Conservation (phyloP, 257 asterid species). For the Nicotiana obtusifolia region DNA sequence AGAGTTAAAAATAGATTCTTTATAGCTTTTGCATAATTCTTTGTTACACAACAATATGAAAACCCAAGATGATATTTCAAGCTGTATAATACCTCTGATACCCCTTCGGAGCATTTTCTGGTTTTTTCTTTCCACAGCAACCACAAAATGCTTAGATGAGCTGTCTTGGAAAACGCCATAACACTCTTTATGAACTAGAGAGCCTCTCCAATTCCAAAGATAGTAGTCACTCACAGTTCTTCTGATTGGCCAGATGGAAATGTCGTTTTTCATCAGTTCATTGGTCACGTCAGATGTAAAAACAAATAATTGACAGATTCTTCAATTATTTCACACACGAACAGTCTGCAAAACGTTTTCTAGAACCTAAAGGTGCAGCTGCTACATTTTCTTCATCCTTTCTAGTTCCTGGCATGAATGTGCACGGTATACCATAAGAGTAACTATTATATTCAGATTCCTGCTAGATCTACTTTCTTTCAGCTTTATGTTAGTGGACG, state of each 20-base stretch:
- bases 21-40: not conserved
- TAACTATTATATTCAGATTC: not conserved
- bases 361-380: not conserved
- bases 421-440: not conserved
- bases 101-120: not conserved
- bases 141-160: not conserved
- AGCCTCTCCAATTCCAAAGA: not conserved
- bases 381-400: not conserved
- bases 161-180: not conserved
- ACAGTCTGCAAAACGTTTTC: not conserved
- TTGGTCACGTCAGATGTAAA: not conserved
- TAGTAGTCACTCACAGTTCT: slow-evolving; percentile 1
- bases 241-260: not conserved
- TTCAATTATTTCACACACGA: not conserved
- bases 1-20: not conserved
- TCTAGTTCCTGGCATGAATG: slow-evolving; percentile 1
- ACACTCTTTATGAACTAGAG: not conserved
- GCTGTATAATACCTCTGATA: not conserved
- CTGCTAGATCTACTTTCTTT: not conserved
- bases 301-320: not conserved
- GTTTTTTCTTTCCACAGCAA: not conserved
- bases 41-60: not conserved
- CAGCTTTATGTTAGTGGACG: not conserved
- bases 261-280: not conserved
- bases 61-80: not conserved